Percentiles rank a stretch among this genome's conserved stretches.
Evolutionary conservation across 768 basidiomycete genomes (phyloP).

Genomic region (Pisolithus sp.): DNA sequence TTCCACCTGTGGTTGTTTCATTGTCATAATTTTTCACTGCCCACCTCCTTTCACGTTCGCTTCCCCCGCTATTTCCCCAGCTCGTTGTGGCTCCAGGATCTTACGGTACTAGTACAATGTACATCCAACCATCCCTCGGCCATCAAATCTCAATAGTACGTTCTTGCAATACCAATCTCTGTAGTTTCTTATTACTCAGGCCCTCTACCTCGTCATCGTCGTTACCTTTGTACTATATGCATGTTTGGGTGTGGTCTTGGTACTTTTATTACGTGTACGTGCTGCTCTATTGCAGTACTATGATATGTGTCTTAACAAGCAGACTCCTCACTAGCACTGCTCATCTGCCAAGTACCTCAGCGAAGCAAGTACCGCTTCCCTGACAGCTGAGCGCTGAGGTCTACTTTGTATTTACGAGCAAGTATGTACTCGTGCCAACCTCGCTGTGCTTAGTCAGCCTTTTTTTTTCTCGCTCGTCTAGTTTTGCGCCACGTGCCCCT

Average conservation of each 20-base stretch:
- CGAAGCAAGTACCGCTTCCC: no score
- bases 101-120: conserved; percentile 28
- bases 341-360: no score
- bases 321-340: no score
- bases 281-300: no score
- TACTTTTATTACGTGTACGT: neutral
- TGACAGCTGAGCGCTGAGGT: no score
- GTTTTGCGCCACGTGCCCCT: conserved; percentile 2
- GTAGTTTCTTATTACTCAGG: conserved; percentile 19
- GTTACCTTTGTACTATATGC: neutral
- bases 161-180: conserved; percentile 28
- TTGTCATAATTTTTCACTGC: conserved; percentile 26
- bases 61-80: conserved; percentile 9
- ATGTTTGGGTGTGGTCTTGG: neutral
- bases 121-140: conserved; percentile 16
- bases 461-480: no score
- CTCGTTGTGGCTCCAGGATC: conserved; percentile 8
- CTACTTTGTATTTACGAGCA: no score
- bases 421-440: no score
- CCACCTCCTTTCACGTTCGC: conserved; percentile 9
- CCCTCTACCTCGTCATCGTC: neutral
- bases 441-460: no score
- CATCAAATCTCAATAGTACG: conserved; percentile 6
- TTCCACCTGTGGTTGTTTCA: conserved; percentile 17
- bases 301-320: no score